phyloP scores from a whole-genome alignment of 1,139 yeast species.

The Debaryomyces robertsiae region DNA sequence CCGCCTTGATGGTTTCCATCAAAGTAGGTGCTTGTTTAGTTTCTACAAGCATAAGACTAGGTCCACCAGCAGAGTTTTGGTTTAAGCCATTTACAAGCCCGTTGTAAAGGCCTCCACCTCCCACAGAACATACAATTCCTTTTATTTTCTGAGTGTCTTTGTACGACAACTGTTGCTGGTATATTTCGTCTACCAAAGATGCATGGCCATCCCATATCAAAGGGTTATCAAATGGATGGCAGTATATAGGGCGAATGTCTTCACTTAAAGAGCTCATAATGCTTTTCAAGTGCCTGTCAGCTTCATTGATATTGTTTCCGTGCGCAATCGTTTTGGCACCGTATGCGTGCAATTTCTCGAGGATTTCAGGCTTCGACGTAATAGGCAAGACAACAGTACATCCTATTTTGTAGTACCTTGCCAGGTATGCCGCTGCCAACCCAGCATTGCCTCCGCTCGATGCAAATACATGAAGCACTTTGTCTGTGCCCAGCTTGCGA shows the following conservation, averaged over 20 bases:
- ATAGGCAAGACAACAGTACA: conserved; percentile 47
- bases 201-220: conserved; percentile 46
- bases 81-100: conserved; percentile 38
- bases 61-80: conserved; percentile 20
- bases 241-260: conserved; percentile 31
- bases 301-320: conserved; percentile 42
- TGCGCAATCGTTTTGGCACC: conserved; percentile 34
- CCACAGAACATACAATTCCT: conserved; percentile 45
- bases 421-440: conserved; percentile 45
- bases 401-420: conserved; percentile 26
- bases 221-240: conserved; percentile 46
- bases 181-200: conserved; percentile 36
- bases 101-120: conserved; percentile 48
- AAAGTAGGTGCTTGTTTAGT: conserved; percentile 45
- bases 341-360: conserved; percentile 25
- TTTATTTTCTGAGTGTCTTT: conserved; percentile 24
- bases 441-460: conserved; percentile 53
- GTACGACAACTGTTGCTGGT: conserved; percentile 21
- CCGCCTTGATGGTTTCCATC: conserved; percentile 31
- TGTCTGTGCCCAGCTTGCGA: conserved; percentile 17
- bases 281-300: conserved; percentile 33
- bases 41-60: conserved; percentile 38
- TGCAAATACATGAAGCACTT: conserved; percentile 35
- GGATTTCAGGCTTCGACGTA: conserved; percentile 28
- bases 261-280: conserved; percentile 22